A percentile compares a stretch with the other conserved stretches of the same genome.
phyloP scores from a whole-genome alignment of 345 rosid genomes.

The Gynandropsis gynandra region DNA sequence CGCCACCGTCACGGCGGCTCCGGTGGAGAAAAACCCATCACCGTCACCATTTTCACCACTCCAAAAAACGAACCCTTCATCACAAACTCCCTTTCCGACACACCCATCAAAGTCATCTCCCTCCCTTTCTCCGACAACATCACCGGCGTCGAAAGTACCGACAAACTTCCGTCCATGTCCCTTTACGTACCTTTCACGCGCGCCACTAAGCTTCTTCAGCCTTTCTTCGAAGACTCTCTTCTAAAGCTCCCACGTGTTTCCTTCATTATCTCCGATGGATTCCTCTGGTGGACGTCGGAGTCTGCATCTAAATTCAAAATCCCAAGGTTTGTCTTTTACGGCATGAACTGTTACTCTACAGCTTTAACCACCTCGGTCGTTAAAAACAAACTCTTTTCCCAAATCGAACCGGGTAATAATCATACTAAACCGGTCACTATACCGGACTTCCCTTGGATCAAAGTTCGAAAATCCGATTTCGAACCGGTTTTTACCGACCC shows the following conservation, averaged over 20 bases:
- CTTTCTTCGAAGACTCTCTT: constrained; percentile 39
- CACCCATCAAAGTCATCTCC: constrained; percentile 33
- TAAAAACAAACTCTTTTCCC: constrained; percentile 13
- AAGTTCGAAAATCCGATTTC: constrained; percentile 40
- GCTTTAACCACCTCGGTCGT: constrained; percentile 14
- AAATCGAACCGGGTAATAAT: constrained; percentile 17
- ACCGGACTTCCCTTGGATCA: constrained; percentile 62
- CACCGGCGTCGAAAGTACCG: constrained; percentile 60
- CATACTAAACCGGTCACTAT: constrained; percentile 42
- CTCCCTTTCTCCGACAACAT: constrained; percentile 46
- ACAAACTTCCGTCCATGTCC: constrained; percentile 58
- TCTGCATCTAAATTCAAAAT: constrained; percentile 53
- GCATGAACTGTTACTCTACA: constrained; percentile 32
- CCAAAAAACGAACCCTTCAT: constrained; percentile 51
- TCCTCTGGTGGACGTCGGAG: constrained; percentile 78
- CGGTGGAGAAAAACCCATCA: constrained; percentile 2
- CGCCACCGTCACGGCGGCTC: constrained; percentile 33
- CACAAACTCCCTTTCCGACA: constrained; percentile 32
- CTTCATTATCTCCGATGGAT: constrained; percentile 59
- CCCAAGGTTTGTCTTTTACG: constrained; percentile 48
- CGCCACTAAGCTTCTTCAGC: constrained; percentile 56
- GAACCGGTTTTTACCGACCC: neutral
- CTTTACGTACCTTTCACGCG: constrained; percentile 38
- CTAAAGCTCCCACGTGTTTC: constrained; percentile 34
- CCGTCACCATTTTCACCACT: constrained; percentile 66